These are phyloP conservation scores for Triglochin maritima DNA, from an alignment of 106 monocot genomes.

Conservation along the genomic window DNA sequence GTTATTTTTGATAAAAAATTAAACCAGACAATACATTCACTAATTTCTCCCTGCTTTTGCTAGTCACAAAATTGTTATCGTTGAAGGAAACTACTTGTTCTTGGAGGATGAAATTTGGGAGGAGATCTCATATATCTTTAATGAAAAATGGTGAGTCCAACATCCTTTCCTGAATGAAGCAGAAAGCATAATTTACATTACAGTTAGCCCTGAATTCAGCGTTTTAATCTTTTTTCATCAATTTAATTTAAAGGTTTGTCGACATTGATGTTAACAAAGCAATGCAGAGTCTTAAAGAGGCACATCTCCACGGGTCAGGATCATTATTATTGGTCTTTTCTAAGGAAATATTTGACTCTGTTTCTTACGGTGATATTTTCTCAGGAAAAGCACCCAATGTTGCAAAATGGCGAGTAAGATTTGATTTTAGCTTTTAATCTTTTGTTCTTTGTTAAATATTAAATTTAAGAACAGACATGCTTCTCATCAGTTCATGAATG, in stretches of 20 bases:
- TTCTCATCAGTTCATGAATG: no score
- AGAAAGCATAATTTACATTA: background rate
- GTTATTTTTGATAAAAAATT: no score
- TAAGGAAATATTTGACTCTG: background rate
- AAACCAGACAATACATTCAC: no score
- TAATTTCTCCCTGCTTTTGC: slow-evolving; percentile 6
- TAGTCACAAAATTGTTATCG: slow-evolving; percentile 79
- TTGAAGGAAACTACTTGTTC: slow-evolving; percentile 91
- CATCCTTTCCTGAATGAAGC: background rate
- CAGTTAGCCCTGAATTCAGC: background rate
- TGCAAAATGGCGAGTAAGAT: slow-evolving; percentile 78
- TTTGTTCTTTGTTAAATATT: background rate
- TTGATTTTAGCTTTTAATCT: background rate
- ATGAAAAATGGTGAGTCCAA: slow-evolving; percentile 80
- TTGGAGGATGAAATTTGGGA: slow-evolving; percentile 74
- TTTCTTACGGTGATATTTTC: background rate
- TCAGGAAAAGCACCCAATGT: slow-evolving; percentile 59
- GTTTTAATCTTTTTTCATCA: background rate
- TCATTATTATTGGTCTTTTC: background rate
- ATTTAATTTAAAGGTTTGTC: slow-evolving; percentile 44
- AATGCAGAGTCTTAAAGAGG: slow-evolving; percentile 62
- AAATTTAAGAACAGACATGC: background rate
- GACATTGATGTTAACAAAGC: slow-evolving; percentile 65
- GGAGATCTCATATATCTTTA: slow-evolving; percentile 55
- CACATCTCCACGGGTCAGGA: slow-evolving; percentile 79